These are phyloP conservation scores for Sarcomyxa edulis DNA, from an alignment of 768 basidiomycete genomes.

Conservation along the genomic window DNA sequence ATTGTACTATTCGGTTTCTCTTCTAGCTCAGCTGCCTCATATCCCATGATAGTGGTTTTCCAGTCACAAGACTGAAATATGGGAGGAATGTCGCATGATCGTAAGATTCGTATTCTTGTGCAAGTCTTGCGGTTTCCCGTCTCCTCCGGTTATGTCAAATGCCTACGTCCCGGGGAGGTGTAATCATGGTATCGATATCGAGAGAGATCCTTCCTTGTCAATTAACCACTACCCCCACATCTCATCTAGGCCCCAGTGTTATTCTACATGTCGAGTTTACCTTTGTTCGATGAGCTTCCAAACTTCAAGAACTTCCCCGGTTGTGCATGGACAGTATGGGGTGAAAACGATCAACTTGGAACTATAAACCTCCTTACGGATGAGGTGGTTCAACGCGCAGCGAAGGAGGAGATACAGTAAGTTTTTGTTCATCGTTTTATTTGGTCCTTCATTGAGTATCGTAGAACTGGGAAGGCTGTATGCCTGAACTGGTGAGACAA, in stretches of 20 bases:
- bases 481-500: slow-evolving; percentile 60
- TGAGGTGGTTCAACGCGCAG: slow-evolving; percentile 53
- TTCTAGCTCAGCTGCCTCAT: slow-evolving; percentile 8
- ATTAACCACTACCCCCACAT: no score
- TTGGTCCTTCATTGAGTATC: background rate
- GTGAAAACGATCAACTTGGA: slow-evolving; percentile 58
- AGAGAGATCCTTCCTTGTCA: no score
- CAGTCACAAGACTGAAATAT: no score
- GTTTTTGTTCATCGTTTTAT: slow-evolving; percentile 17
- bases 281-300: slow-evolving; percentile 32
- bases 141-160: no score
- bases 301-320: slow-evolving; percentile 50
- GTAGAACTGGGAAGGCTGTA: slow-evolving; percentile 47
- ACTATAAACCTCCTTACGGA: slow-evolving; percentile 63
- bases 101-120: no score
- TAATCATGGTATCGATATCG: no score
- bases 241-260: no score
- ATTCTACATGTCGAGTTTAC: no score
- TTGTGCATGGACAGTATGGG: slow-evolving; percentile 70
- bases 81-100: no score
- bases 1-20: background rate
- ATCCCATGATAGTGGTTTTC: no score
- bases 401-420: slow-evolving; percentile 52
- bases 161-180: no score
- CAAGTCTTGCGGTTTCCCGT: no score